Conservation (phyloP, 495 filamentous ascomycete species). For the Aspergillus sclerotioniger region DNA sequence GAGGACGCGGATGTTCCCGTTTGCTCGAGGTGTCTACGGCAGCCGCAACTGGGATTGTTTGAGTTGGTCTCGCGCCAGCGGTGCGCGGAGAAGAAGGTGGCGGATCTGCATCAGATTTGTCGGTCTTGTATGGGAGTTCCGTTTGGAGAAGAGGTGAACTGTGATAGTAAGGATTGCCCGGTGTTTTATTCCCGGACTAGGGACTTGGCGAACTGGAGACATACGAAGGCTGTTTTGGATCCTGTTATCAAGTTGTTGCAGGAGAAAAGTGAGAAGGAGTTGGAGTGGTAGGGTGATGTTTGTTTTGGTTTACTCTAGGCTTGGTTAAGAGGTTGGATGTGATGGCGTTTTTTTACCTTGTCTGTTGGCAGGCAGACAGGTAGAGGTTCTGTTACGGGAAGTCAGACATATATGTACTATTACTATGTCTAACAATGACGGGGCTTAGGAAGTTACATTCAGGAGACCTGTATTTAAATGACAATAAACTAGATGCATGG, state of each 20-base stretch:
- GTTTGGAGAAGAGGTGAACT: slow-evolving; percentile 71
- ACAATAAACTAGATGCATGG: not conserved
- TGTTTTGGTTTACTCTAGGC: not conserved
- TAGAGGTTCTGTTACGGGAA: no score
- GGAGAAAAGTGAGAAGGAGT: slow-evolving; percentile 36
- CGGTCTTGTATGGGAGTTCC: slow-evolving; percentile 74
- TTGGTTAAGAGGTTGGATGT: not conserved
- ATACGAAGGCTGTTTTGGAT: slow-evolving; percentile 53
- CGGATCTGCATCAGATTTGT: slow-evolving; percentile 72
- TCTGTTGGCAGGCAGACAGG: not conserved
- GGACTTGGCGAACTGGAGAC: slow-evolving; percentile 60
- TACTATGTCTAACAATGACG: not conserved
- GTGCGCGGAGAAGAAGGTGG: slow-evolving; percentile 59
- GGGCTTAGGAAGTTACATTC: not conserved
- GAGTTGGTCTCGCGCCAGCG: slow-evolving; percentile 60
- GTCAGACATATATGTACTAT: no score
- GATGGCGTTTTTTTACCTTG: not conserved
- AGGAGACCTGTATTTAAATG: not conserved
- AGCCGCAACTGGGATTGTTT: slow-evolving; percentile 57
- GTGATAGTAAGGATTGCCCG: slow-evolving; percentile 88
- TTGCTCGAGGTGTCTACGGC: slow-evolving; percentile 60
- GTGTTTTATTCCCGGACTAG: slow-evolving; percentile 86
- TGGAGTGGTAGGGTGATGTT: slow-evolving; percentile 44
- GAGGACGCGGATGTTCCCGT: slow-evolving; percentile 49
- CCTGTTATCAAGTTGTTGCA: slow-evolving; percentile 57